Percentiles rank a stretch among this genome's conserved stretches.
Evolutionary conservation across 768 basidiomycete species (phyloP).

Genomic region (Russula dissimulans): DNA sequence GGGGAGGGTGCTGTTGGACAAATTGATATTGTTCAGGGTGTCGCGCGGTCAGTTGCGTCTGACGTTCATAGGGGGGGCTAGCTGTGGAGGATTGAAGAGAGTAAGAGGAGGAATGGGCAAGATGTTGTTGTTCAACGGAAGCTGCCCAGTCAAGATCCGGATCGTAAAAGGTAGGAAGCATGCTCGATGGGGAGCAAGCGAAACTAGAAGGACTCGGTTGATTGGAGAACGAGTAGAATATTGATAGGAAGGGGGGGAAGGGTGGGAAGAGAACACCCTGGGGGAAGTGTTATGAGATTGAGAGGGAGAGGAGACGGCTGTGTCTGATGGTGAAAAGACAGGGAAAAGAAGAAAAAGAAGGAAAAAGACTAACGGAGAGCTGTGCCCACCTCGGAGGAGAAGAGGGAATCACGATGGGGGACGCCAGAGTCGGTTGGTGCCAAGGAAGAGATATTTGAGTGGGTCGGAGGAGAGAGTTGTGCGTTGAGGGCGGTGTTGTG

Average conservation of each 20-base stretch:
- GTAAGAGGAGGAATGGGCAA: neutral
- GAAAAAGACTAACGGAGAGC: neutral
- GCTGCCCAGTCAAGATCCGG: slow-evolving; percentile 15
- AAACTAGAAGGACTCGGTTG: neutral
- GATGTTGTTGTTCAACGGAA: neutral
- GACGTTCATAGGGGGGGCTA: neutral
- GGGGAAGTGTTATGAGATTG: neutral
- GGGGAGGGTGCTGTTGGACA: neutral
- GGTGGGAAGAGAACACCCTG: neutral
- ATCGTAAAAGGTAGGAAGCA: slow-evolving; percentile 22
- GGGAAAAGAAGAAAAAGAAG: neutral
- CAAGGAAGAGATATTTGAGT: too few relatives aligned
- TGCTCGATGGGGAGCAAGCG: slow-evolving; percentile 1
- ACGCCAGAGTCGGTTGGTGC: too few relatives aligned
- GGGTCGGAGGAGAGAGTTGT: too few relatives aligned
- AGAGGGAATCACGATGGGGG: too few relatives aligned
- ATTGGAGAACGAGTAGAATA: neutral
- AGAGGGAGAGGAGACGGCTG: neutral
- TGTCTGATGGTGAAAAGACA: neutral
- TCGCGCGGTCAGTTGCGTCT: neutral
- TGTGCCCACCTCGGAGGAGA: neutral
- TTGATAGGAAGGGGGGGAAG: slow-evolving; percentile 1
- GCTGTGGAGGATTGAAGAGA: neutral
- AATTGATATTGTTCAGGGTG: slow-evolving; percentile 14
- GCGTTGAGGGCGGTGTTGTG: neutral